Conservation (phyloP, 805 yeast species). For the Pichia ethanolica region DNA sequence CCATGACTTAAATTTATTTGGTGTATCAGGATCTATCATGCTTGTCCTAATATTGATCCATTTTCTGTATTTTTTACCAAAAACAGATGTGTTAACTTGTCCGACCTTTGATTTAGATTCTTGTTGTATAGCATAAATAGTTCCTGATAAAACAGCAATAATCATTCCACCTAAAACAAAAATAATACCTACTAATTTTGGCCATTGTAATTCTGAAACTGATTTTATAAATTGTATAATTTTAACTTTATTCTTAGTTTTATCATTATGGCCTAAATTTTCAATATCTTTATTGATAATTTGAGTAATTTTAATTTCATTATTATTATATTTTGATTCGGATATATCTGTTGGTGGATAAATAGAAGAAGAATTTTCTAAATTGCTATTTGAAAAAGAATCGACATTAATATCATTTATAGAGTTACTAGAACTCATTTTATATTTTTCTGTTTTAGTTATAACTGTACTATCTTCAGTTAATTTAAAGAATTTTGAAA, state of each 20-base stretch:
- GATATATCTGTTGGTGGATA: background rate
- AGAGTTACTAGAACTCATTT: background rate
- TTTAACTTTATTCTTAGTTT: background rate
- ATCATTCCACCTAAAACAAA: conserved; percentile 3
- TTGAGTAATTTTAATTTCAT: background rate
- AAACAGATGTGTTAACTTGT: background rate
- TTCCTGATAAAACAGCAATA: background rate
- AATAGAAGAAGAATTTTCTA: background rate
- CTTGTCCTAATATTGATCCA: conserved; percentile 37
- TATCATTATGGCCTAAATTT: too few species aligned
- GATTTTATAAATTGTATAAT: too few species aligned
- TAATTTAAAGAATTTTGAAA: background rate
- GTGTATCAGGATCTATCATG: conserved; percentile 75
- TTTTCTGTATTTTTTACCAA: background rate
- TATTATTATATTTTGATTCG: background rate
- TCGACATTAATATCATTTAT: background rate
- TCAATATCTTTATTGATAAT: too few species aligned
- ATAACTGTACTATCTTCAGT: too few species aligned
- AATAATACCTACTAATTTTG: conserved; percentile 1
- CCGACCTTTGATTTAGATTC: background rate
- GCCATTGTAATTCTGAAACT: conserved; percentile 4
- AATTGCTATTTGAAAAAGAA: background rate
- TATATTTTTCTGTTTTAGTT: background rate
- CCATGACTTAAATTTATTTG: conserved; percentile 37
- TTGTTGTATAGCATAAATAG: background rate